Conservation (phyloP, 2,329 filamentous ascomycete species). For the Myriosclerotinia scirpicola region DNA sequence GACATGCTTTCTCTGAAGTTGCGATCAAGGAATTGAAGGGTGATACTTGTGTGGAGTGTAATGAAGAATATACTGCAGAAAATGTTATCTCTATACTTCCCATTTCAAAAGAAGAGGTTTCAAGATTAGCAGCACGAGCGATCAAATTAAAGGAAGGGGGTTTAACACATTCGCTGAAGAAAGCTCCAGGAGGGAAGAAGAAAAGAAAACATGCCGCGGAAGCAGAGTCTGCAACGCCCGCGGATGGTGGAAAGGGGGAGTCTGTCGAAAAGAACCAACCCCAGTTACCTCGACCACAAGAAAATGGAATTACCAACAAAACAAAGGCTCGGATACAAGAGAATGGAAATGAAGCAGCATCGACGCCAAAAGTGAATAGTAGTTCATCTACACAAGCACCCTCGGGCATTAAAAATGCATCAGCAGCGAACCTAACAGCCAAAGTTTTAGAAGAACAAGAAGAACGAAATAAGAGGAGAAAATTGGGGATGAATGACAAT, state of each 20-base stretch:
- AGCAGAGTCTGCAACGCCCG: constrained; percentile 39
- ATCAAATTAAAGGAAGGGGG: constrained; percentile 69
- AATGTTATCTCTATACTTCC: constrained; percentile 85
- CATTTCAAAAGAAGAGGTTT: constrained; percentile 66
- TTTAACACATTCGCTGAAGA: constrained; percentile 85
- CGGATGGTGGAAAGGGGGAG: constrained; percentile 7
- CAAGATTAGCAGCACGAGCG: constrained; percentile 63
- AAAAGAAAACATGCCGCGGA: constrained; percentile 65
- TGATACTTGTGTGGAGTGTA: constrained; percentile 68
- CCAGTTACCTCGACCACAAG: constrained; percentile 32
- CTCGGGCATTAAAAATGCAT: constrained; percentile 77
- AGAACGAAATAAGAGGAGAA: constrained; percentile 74
- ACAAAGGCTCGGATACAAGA: constrained; percentile 33
- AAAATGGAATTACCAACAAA: constrained; percentile 34
- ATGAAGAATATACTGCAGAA: constrained; percentile 66
- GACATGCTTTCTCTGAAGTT: constrained; percentile 87
- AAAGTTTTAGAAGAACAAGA: constrained; percentile 87
- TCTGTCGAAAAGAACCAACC: constrained; percentile 32
- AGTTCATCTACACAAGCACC: constrained; percentile 40
- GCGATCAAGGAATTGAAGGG: constrained; percentile 80
- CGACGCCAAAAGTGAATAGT: constrained; percentile 34
- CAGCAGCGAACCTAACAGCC: constrained; percentile 81
- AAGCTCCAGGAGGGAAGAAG: constrained; percentile 68
- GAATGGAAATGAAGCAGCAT: constrained; percentile 27
- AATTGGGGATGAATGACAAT: constrained; percentile 59